Percentiles rank a stretch among this genome's conserved stretches.
These are phyloP conservation scores for Candida sp. DNA, from an alignment of 1,139 yeast genomes.

Conservation along the genomic window DNA sequence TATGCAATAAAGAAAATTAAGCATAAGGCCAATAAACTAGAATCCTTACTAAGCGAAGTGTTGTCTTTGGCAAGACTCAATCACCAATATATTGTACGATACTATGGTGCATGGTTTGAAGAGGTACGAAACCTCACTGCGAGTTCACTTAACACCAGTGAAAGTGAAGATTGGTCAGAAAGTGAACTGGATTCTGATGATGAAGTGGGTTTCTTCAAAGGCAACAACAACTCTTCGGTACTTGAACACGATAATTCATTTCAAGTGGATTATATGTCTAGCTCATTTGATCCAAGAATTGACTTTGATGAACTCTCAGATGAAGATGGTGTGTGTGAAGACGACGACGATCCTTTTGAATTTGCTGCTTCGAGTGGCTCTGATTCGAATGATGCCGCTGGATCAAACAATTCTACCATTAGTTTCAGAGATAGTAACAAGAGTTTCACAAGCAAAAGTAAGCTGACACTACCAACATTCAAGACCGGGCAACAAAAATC, in stretches of 20 bases:
- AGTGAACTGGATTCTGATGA: constrained; percentile 4
- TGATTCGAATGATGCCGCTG: constrained; percentile 9
- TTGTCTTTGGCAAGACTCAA: constrained; percentile 86
- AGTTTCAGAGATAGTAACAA: constrained; percentile 1
- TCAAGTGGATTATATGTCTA: constrained; percentile 64
- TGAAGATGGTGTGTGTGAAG: constrained; percentile 18
- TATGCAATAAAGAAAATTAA: constrained; percentile 92
- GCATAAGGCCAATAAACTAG: constrained; percentile 75
- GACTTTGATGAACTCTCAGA: constrained; percentile 52
- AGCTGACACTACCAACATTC: neutral
- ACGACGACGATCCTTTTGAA: constrained; percentile 22
- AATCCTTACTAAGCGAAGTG: constrained; percentile 85
- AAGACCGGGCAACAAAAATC: constrained; percentile 30
- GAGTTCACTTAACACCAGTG: constrained; percentile 5
- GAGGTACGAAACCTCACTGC: constrained; percentile 35
- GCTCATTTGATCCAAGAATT: constrained; percentile 57
- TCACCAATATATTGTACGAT: constrained; percentile 93
- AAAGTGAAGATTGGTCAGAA: neutral
- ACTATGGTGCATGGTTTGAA: constrained; percentile 97
- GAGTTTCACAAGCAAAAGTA: neutral
- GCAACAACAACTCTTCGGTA: constrained; percentile 28
- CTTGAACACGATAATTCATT: constrained; percentile 33
- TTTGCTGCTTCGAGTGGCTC: constrained; percentile 21
- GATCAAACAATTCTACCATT: neutral
- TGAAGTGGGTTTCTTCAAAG: constrained; percentile 9